Evolutionary conservation across 306 rosid genomes (phyloP).

Genomic region (Trichosanthes cucumerina): DNA sequence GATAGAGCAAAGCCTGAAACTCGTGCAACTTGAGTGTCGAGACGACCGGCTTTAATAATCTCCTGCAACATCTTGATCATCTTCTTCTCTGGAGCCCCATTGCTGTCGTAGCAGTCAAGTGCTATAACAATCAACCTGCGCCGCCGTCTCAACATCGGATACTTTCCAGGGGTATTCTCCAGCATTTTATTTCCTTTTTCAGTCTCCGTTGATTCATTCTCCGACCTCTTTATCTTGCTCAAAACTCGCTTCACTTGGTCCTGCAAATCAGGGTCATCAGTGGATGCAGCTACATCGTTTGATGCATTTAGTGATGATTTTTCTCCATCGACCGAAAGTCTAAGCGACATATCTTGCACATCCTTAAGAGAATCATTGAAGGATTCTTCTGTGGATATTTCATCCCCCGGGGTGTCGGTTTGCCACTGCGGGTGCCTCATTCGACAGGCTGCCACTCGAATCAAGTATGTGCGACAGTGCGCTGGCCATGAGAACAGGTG

Average conservation of each 20-base stretch:
- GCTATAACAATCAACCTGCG: conserved; percentile 52
- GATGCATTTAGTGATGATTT: conserved; percentile 30
- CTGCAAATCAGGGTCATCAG: conserved; percentile 39
- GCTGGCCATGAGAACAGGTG: conserved; percentile 73
- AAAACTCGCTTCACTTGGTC: conserved; percentile 55
- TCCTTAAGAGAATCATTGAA: conserved; percentile 56
- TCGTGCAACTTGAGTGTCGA: conserved; percentile 40
- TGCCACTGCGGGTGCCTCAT: conserved; percentile 73
- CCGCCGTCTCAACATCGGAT: conserved; percentile 48
- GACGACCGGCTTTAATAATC: conserved; percentile 36
- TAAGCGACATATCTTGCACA: conserved; percentile 60
- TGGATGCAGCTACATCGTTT: conserved; percentile 20
- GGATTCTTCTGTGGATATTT: conserved; percentile 37
- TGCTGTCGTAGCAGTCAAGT: conserved; percentile 38
- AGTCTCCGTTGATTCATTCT: conserved; percentile 18
- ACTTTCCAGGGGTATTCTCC: conserved; percentile 38
- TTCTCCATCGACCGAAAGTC: conserved; percentile 64
- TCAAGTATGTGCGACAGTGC: conserved; percentile 62
- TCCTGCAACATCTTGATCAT: conserved; percentile 38
- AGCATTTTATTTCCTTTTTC: conserved; percentile 24
- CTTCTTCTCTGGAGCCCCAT: conserved; percentile 40
- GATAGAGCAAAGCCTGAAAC: conserved; percentile 48
- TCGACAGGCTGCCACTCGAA: conserved; percentile 59
- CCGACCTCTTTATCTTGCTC: conserved; percentile 42
- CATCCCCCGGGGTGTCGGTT: conserved; percentile 55